Evolutionary conservation across 257 asterid genomes (phyloP).

Genomic region (Solanum etuberosum): DNA sequence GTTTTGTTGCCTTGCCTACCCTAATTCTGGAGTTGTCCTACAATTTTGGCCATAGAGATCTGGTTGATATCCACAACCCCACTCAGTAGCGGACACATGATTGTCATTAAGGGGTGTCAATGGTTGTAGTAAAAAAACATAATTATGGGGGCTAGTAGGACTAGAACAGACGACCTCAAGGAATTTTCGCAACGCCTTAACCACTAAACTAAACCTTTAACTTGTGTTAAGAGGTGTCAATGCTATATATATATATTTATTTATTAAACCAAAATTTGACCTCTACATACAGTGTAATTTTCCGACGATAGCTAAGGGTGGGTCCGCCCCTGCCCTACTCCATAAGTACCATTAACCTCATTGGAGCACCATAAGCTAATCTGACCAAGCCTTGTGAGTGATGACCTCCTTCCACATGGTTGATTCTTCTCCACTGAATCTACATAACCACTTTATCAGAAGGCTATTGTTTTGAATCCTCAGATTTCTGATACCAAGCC

Average conservation of each 20-base stretch:
- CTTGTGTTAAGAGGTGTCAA: background rate
- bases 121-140: background rate
- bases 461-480: background rate
- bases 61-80: background rate
- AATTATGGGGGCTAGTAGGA: background rate
- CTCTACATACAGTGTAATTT: background rate
- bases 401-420: background rate
- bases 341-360: background rate
- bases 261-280: background rate
- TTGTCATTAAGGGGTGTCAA: background rate
- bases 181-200: background rate
- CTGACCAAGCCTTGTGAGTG: background rate
- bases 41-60: background rate
- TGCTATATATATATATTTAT: too few species aligned
- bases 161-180: background rate
- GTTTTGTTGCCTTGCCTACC: background rate
- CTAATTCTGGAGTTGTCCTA: background rate
- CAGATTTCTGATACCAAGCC: background rate
- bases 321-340: background rate
- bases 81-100: background rate
- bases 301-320: background rate
- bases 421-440: background rate
- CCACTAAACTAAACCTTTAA: background rate
- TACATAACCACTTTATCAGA: background rate
- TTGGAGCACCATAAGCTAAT: background rate